Evolutionary conservation across 257 asterid species (phyloP).

Genomic region (Nemophila menziesii): DNA sequence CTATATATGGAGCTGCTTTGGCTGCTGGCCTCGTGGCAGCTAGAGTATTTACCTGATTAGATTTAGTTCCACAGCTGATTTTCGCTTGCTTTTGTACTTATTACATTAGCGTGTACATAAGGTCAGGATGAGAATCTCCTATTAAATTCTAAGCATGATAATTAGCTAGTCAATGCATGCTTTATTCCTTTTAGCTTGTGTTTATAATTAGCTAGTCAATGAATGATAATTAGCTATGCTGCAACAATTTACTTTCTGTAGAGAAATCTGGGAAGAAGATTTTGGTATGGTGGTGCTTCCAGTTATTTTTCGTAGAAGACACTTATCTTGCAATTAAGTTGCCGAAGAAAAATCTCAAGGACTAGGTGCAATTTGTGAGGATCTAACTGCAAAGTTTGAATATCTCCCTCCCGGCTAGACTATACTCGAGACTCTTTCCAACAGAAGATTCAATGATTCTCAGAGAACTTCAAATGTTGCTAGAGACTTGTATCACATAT

Average conservation of each 20-base stretch:
- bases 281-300: not conserved
- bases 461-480: not conserved
- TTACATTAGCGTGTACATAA: not conserved
- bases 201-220: too few relatives aligned
- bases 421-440: not conserved
- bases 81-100: conserved; percentile 13
- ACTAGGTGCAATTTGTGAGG: not conserved
- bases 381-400: not conserved
- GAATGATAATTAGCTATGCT: not conserved
- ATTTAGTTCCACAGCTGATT: conserved; percentile 25
- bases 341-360: not conserved
- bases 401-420: not conserved
- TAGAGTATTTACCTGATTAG: conserved; percentile 33
- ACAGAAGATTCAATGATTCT: not conserved
- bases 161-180: not conserved
- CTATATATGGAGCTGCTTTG: conserved; percentile 53
- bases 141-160: not conserved
- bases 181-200: not conserved
- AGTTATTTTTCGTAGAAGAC: not conserved
- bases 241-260: not conserved
- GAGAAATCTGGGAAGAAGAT: not conserved
- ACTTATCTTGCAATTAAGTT: not conserved
- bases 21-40: conserved; percentile 64
- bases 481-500: too few relatives aligned
- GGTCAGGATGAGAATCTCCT: not conserved